Percentiles rank a stretch among this genome's conserved stretches.
Evolutionary conservation across 352 stramenopile species (phyloP).

Genomic region (Phytophthora fragariae): DNA sequence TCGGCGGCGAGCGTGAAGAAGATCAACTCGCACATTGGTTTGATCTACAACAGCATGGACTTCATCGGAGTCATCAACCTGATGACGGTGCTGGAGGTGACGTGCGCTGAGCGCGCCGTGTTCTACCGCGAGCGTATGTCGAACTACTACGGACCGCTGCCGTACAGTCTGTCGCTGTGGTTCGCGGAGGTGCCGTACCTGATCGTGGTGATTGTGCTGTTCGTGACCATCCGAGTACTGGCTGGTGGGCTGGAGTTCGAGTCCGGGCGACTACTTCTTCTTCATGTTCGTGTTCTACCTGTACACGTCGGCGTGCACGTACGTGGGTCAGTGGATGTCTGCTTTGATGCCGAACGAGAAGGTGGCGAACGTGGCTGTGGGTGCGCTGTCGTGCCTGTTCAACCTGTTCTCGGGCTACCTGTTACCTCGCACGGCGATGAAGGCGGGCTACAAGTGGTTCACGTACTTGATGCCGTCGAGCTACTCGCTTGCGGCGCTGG

Average conservation of each 20-base stretch:
- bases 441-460: constrained; percentile 24
- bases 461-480: too few species aligned
- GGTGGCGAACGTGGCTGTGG: constrained; percentile 71
- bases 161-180: too few species aligned
- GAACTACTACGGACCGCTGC: too few species aligned
- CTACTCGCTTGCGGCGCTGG: not conserved
- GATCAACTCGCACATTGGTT: constrained; percentile 61
- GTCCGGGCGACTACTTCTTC: constrained; percentile 42
- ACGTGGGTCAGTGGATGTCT: constrained; percentile 70
- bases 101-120: constrained; percentile 56
- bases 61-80: constrained; percentile 66
- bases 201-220: too few species aligned
- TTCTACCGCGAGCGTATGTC: constrained; percentile 45
- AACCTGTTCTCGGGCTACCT: constrained; percentile 65
- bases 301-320: constrained; percentile 63
- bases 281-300: constrained; percentile 48
- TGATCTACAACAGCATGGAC: constrained; percentile 74
- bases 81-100: constrained; percentile 67
- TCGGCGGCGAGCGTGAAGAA: constrained; percentile 22
- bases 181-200: too few species aligned
- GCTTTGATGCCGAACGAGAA: constrained; percentile 66
- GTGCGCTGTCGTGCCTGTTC: constrained; percentile 60
- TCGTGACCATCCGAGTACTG: constrained; percentile 57
- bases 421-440: constrained; percentile 48
- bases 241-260: constrained; percentile 53